Evolutionary conservation across 129 eudicot species (phyloP).

Genomic region (carrot (Daucus carota)): DH1_v3.0 NC_030384.2:48964001-48964500

Average conservation of each 20-base stretch:
- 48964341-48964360: background rate
- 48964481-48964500: background rate
- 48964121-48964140: background rate
- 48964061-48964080: background rate
- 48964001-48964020: background rate
- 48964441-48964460: background rate
- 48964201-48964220: background rate
- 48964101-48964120: background rate
- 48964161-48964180: background rate
- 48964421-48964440: background rate
- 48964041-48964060: too few relatives aligned
- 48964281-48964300: background rate
- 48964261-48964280: background rate
- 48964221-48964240: background rate
- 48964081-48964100: background rate
- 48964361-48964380: background rate
- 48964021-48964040: background rate
- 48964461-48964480: background rate
- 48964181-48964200: background rate
- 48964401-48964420: background rate
- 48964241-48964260: background rate
- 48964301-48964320: background rate
- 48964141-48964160: background rate
- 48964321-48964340: background rate
- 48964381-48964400: background rate